Conservation (phyloP, 2,329 filamentous ascomycete species). For the Sarocladium kiliense region DNA sequence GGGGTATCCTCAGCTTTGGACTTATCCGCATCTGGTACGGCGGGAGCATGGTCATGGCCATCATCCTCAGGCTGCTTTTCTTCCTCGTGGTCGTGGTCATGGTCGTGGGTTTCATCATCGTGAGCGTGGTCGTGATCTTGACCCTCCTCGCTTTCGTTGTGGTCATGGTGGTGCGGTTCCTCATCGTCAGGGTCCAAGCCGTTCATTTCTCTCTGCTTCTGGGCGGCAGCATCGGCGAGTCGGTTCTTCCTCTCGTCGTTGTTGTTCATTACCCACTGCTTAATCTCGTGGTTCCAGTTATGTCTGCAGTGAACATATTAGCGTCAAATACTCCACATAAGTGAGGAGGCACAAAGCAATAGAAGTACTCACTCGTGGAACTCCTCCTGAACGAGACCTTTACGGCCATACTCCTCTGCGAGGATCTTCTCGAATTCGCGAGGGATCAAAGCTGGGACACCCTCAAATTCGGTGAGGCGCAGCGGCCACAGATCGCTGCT, state of each 20-base stretch:
- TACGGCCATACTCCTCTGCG: constrained; percentile 59
- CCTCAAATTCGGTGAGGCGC: constrained; percentile 69
- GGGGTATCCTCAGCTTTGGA: too few relatives aligned
- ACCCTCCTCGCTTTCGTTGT: background rate
- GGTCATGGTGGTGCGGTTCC: constrained; percentile 1
- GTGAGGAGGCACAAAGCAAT: too few relatives aligned
- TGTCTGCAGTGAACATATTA: constrained; percentile 54
- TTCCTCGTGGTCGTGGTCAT: background rate
- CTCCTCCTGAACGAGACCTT: constrained; percentile 53
- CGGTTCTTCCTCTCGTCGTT: constrained; percentile 21
- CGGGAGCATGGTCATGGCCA: background rate
- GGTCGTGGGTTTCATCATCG: background rate
- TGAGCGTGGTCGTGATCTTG: background rate
- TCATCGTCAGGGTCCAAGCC: constrained; percentile 9
- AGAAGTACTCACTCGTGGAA: constrained; percentile 52
- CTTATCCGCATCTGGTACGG: background rate
- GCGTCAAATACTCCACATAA: too few relatives aligned
- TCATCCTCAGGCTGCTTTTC: background rate
- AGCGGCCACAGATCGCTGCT: constrained; percentile 72
- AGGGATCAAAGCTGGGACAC: constrained; percentile 64
- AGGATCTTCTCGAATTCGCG: constrained; percentile 63
- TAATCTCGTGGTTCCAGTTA: constrained; percentile 50
- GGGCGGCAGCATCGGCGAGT: constrained; percentile 11
- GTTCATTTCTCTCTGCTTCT: constrained; percentile 1
- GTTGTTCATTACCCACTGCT: constrained; percentile 52